These are phyloP conservation scores for Colletotrichum echinochloae DNA, from an alignment of 2,329 filamentous ascomycete species.

Conservation along the genomic window DNA sequence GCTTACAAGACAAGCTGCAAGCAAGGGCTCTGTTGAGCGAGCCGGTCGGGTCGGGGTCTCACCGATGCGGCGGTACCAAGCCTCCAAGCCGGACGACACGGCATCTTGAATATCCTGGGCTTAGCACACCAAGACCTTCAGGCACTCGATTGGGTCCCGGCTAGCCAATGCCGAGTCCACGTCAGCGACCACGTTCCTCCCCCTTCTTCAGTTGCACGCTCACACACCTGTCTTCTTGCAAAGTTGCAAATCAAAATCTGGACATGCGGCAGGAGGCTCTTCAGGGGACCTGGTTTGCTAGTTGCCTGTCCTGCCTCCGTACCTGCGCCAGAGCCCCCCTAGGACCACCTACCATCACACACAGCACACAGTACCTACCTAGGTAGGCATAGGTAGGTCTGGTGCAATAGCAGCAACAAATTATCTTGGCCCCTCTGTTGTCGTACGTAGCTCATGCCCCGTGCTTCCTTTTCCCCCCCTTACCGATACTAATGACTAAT, in stretches of 20 bases:
- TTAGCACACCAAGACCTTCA: not conserved
- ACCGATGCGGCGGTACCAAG: conserved; percentile 15
- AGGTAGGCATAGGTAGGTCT: too few relatives aligned
- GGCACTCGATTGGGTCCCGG: not conserved
- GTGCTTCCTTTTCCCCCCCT: too few relatives aligned
- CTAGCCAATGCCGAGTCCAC: conserved; percentile 3
- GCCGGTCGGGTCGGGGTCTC: not conserved
- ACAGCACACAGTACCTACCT: conserved; percentile 15
- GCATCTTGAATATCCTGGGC: conserved; percentile 17
- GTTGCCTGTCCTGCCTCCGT: not conserved
- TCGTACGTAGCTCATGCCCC: too few relatives aligned
- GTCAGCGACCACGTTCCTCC: conserved; percentile 16
- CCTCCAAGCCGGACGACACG: conserved; percentile 23
- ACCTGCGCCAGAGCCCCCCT: conserved; percentile 2
- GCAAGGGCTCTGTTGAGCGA: not conserved
- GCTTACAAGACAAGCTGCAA: not conserved
- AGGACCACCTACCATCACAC: too few relatives aligned
- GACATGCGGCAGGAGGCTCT: not conserved
- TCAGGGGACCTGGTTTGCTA: not conserved
- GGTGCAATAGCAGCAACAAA: too few relatives aligned
- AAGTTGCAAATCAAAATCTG: not conserved
- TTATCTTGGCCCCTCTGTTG: too few relatives aligned
- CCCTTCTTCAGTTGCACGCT: not conserved
- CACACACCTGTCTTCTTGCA: not conserved
- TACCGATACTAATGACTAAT: not conserved